Evolutionary conservation across 2,329 filamentous ascomycete species (phyloP), one percentile per base, ranked within the genome.

Genomic region (Talaromyces verruculosus): DNA sequence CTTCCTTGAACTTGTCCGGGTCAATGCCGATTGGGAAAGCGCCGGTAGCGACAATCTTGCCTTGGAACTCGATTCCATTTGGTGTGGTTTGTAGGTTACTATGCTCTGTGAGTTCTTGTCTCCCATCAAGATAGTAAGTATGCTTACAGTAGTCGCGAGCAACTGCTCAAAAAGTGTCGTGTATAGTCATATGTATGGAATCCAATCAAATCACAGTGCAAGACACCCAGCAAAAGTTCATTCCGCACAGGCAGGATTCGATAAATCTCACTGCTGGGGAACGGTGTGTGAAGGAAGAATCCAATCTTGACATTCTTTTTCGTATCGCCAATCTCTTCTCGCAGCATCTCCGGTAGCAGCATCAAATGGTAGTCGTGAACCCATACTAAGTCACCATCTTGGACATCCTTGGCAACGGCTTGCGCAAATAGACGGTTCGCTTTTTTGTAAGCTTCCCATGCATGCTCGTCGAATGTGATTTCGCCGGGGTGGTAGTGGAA

Each of bases 111-210:
- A 59, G 57, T 25, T 37, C 57, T 43, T 19, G 30, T 33, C 7
- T 33, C 30, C 30, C 30, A 33, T 33, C 30, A 10, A 33, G 30
- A 33, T 33, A 33, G 30, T 33, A 33, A 33, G 30, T 33, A 33
- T 17, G 39, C 85, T 77, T 82, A 89, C 82, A 96, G 84, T 71
- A 97, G 95, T 70, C 93, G 89, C 15, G 92, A 93, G 80, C 93
- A 97, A 74, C 91, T 94, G 80, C 92, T 96, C 68, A 97, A 82
- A 81, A 97, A 97, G 79, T 97, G 93, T 61, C 93, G 87, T 28
- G 93, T 93, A 74, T 97, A 97, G 81, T 97, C 93, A 81, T 97
- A 97, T 25, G 94, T 97, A 79, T 97, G 93, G 83, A 97, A 97
- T 41, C 93, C 93, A 74, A 97, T 91, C 67, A 97, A 82, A 76